Evolutionary conservation across 225 moss, liverwort and hornwort genomes (phyloP).

Genomic region (Neckera pumila): DNA sequence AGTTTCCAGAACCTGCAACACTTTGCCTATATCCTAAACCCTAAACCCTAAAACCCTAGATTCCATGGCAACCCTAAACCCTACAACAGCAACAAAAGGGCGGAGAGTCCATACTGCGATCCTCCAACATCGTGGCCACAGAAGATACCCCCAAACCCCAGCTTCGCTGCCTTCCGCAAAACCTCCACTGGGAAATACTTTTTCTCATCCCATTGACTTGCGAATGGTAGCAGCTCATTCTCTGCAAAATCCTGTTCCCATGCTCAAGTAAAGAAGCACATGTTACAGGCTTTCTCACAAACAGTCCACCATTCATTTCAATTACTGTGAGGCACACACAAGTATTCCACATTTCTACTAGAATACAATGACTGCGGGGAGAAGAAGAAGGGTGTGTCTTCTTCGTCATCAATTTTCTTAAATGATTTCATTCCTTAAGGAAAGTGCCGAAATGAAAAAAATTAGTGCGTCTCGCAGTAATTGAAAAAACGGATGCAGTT

Average conservation of each 20-base stretch:
- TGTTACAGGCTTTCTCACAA: background rate
- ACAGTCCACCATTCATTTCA: background rate
- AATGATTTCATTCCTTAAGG: background rate
- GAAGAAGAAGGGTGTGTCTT: background rate
- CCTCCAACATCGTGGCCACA: constrained; percentile 98
- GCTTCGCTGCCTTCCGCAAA: constrained; percentile 68
- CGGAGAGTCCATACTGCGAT: constrained; percentile 40
- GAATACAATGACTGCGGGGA: background rate
- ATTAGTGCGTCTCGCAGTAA: background rate
- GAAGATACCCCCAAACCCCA: constrained; percentile 90
- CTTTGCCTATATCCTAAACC: background rate
- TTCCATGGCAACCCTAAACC: background rate
- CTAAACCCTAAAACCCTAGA: background rate
- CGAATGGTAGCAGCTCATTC: constrained; percentile 82
- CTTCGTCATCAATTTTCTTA: background rate
- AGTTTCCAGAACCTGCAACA: background rate
- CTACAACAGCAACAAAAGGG: background rate
- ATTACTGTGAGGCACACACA: background rate
- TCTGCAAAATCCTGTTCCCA: constrained; percentile 78
- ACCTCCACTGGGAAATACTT: constrained; percentile 89
- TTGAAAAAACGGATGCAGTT: background rate
- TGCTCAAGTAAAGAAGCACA: background rate
- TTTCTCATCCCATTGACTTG: constrained; percentile 83
- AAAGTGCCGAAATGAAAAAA: background rate
- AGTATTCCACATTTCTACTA: background rate